Conservation (phyloP, 441 rosid species). For the Erysimum cheiri region DNA sequence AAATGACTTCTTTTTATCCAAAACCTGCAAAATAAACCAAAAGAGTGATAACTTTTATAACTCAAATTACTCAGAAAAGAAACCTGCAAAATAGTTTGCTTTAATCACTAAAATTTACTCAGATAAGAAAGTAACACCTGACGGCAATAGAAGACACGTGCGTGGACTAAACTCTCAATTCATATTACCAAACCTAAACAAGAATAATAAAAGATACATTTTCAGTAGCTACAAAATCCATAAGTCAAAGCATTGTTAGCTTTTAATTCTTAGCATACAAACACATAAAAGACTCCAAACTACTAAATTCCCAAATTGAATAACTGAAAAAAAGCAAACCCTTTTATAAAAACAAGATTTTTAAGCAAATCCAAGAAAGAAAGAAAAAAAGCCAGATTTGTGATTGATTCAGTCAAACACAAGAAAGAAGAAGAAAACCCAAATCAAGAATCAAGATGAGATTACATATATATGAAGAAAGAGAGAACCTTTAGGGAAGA, state of each 20-base stretch:
- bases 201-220: background rate
- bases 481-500: slow-evolving; percentile 70
- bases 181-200: slow-evolving; percentile 22
- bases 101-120: slow-evolving; percentile 27
- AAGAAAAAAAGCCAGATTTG: slow-evolving; percentile 4
- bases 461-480: background rate
- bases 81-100: slow-evolving; percentile 27
- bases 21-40: too few relatives aligned
- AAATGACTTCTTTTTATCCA: background rate
- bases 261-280: slow-evolving; percentile 8
- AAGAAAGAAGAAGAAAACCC: slow-evolving; percentile 4
- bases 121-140: slow-evolving; percentile 32
- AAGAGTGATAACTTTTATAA: slow-evolving; percentile 3
- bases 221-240: slow-evolving; percentile 26
- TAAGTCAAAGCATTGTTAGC: slow-evolving; percentile 26
- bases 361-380: background rate
- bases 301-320: slow-evolving; percentile 1
- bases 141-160: slow-evolving; percentile 30
- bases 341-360: background rate
- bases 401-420: background rate
- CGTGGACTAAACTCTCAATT: slow-evolving; percentile 9
- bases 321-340: background rate
- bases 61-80: slow-evolving; percentile 37
- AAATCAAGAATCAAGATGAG: slow-evolving; percentile 1
- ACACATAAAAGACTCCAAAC: background rate